Conservation (phyloP, 2,329 filamentous ascomycete genomes). For the Rhynchosporium graminicola region DNA sequence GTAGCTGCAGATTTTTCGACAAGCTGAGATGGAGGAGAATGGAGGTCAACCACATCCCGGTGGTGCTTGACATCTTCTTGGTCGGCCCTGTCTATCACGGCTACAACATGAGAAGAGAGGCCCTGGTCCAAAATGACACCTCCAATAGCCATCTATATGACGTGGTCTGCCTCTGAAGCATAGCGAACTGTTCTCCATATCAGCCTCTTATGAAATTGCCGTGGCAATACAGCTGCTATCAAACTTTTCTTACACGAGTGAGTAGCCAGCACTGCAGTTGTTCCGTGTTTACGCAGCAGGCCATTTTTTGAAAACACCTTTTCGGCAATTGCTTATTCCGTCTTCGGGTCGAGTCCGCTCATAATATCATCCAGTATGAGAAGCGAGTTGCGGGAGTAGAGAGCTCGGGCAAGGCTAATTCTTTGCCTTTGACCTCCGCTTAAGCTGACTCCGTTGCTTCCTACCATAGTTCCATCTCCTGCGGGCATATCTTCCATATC, state of each 20-base stretch:
- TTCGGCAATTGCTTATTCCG: slow-evolving; percentile 28
- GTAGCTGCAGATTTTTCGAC: not conserved
- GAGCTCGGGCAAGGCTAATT: slow-evolving; percentile 54
- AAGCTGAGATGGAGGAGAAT: too few species aligned
- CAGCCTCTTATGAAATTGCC: not conserved
- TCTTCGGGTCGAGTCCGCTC: slow-evolving; percentile 36
- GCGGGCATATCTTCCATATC: slow-evolving; percentile 48
- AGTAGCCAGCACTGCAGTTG: slow-evolving; percentile 44
- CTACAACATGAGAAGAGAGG: too few species aligned
- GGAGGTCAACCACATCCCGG: too few species aligned
- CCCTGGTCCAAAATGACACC: too few species aligned
- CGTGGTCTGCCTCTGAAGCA: slow-evolving; percentile 11
- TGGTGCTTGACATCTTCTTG: too few species aligned
- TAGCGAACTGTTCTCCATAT: slow-evolving; percentile 7
- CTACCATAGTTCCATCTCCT: slow-evolving; percentile 34
- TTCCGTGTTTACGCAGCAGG: slow-evolving; percentile 32
- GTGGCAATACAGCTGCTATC: not conserved
- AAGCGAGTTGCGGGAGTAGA: slow-evolving; percentile 41
- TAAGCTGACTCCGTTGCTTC: slow-evolving; percentile 37
- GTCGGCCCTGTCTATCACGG: too few species aligned
- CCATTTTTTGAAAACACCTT: slow-evolving; percentile 26
- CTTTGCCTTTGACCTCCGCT: slow-evolving; percentile 34
- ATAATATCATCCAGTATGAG: slow-evolving; percentile 38
- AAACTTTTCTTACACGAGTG: slow-evolving; percentile 22
- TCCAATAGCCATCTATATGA: too few species aligned